A percentile compares a stretch with the other conserved stretches of the same genome.
Evolutionary conservation across 768 basidiomycete species (phyloP).

Genomic region (Clavaria fumosa): DNA sequence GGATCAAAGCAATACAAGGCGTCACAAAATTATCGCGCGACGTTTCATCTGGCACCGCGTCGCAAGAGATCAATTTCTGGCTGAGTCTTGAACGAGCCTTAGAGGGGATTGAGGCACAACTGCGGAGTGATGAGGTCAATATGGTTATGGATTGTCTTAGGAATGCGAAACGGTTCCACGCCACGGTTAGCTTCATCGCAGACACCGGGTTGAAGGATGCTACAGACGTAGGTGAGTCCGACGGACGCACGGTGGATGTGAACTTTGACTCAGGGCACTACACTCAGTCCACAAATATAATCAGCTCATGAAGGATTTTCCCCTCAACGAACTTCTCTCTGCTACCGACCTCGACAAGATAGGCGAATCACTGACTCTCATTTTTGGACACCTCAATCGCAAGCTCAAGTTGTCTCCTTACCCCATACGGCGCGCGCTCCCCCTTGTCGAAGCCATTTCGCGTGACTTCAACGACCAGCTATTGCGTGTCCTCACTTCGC

Average conservation of each 20-base stretch:
- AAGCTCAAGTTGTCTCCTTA: slow-evolving; percentile 94
- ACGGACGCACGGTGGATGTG: background rate
- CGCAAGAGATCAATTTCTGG: slow-evolving; percentile 99
- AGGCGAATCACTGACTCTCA: slow-evolving; percentile 71
- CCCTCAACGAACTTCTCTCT: slow-evolving; percentile 88
- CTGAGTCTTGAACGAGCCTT: slow-evolving; percentile 84
- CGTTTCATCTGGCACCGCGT: slow-evolving; percentile 87
- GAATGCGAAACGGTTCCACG: slow-evolving; percentile 93
- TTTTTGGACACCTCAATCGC: slow-evolving; percentile 89
- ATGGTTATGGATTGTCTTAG: slow-evolving; percentile 89
- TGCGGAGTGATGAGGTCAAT: slow-evolving; percentile 81
- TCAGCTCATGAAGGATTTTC: slow-evolving; percentile 97
- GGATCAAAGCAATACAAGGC: slow-evolving; percentile 96
- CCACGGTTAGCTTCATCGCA: slow-evolving; percentile 94
- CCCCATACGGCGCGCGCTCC: slow-evolving; percentile 88
- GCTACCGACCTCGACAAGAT: slow-evolving; percentile 95
- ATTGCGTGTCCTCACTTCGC: slow-evolving; percentile 76
- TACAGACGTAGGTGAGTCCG: slow-evolving; percentile 58
- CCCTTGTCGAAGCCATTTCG: slow-evolving; percentile 96
- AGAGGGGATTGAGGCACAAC: slow-evolving; percentile 84
- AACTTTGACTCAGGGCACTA: background rate
- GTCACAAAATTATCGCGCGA: slow-evolving; percentile 94
- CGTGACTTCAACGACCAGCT: slow-evolving; percentile 95
- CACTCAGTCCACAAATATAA: slow-evolving; percentile 89
- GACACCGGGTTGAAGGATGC: slow-evolving; percentile 96